phyloP scores from a whole-genome alignment of 768 basidiomycete genomes.

The Cytidiella melzeri region DNA sequence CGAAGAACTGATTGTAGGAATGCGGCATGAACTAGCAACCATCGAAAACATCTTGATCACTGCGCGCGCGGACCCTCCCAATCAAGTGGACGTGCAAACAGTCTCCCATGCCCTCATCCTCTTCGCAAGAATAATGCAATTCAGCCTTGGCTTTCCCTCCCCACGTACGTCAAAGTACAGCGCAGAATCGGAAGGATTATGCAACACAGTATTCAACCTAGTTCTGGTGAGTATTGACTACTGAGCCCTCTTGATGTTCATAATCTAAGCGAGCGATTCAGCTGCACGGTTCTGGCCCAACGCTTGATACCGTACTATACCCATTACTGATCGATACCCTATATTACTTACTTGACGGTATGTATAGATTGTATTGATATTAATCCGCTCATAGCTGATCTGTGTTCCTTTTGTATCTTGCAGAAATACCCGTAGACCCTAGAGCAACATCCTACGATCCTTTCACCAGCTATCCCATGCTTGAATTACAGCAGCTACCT shows the following conservation, averaged over 20 bases:
- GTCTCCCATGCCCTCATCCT: constrained; percentile 43
- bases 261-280: constrained; percentile 21
- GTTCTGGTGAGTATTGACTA: constrained; percentile 11
- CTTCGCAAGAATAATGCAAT: constrained; percentile 64
- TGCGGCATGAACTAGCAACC: constrained; percentile 40
- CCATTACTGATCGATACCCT: constrained; percentile 69
- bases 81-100: constrained; percentile 14
- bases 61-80: constrained; percentile 15
- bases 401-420: neutral
- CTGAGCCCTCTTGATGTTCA: neutral
- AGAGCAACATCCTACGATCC: constrained; percentile 53
- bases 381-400: too few species aligned
- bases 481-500: constrained; percentile 45
- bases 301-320: constrained; percentile 52
- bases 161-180: constrained; percentile 49
- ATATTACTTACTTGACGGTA: constrained; percentile 70
- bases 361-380: too few species aligned
- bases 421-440: constrained; percentile 58
- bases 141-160: constrained; percentile 59
- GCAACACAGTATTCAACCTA: constrained; percentile 34
- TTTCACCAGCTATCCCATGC: constrained; percentile 57
- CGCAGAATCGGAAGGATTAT: constrained; percentile 38
- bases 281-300: constrained; percentile 49
- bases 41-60: constrained; percentile 32
- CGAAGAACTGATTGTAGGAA: constrained; percentile 46